Percentiles rank a stretch among this genome's conserved stretches.
These are phyloP conservation scores for Albugo candida DNA, from an alignment of 352 stramenopile genomes.

Conservation along the genomic window DNA sequence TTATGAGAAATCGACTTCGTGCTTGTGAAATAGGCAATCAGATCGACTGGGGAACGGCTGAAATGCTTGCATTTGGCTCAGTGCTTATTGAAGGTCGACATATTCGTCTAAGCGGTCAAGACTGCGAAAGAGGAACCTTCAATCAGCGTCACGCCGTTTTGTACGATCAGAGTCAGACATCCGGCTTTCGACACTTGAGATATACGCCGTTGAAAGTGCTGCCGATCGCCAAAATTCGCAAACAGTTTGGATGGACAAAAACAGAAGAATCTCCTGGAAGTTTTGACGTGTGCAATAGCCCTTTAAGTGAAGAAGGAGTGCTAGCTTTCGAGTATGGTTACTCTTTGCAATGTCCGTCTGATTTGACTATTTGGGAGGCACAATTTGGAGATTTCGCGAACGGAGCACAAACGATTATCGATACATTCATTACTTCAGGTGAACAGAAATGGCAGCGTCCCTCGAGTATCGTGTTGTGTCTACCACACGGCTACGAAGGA, in stretches of 20 bases:
- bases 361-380: slow-evolving; percentile 83
- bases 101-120: slow-evolving; percentile 74
- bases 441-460: slow-evolving; percentile 85
- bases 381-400: slow-evolving; percentile 83
- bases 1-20: slow-evolving; percentile 70
- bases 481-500: slow-evolving; percentile 75
- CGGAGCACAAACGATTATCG: slow-evolving; percentile 75
- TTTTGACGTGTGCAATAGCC: slow-evolving; percentile 69
- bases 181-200: slow-evolving; percentile 61
- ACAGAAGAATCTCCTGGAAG: slow-evolving; percentile 23
- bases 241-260: slow-evolving; percentile 16
- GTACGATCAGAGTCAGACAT: slow-evolving; percentile 69
- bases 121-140: slow-evolving; percentile 80
- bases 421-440: slow-evolving; percentile 65
- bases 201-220: slow-evolving; percentile 91
- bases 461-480: slow-evolving; percentile 51
- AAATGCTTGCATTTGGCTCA: slow-evolving; percentile 72
- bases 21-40: slow-evolving; percentile 60
- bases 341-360: slow-evolving; percentile 47
- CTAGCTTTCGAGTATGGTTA: slow-evolving; percentile 81
- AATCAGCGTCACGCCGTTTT: slow-evolving; percentile 79
- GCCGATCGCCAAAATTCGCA: slow-evolving; percentile 20
- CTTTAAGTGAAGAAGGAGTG: slow-evolving; percentile 65
- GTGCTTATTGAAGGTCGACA: slow-evolving; percentile 69
- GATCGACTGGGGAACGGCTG: slow-evolving; percentile 78